A percentile compares a stretch with the other conserved stretches of the same genome.
phyloP scores from a whole-genome alignment of 345 rosid genomes.

The Bruguiera parviflora region DNA sequence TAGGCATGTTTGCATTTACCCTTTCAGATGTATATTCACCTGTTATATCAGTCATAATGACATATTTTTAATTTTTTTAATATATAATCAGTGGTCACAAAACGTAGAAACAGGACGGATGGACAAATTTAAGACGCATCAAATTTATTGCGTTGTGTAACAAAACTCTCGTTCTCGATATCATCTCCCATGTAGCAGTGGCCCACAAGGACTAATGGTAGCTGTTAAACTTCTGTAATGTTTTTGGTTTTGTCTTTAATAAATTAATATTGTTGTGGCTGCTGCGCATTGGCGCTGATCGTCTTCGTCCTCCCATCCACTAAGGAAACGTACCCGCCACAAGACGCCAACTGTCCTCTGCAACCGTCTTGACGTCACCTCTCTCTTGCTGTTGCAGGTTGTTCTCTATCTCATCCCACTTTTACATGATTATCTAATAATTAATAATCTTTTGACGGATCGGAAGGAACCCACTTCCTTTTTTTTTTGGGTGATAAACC shows the following conservation, averaged over 20 bases:
- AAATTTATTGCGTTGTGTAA: too few relatives aligned
- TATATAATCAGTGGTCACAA: too few relatives aligned
- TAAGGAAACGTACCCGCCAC: conserved; percentile 8
- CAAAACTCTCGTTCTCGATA: not conserved
- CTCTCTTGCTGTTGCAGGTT: not conserved
- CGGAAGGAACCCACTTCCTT: not conserved
- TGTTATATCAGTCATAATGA: too few relatives aligned
- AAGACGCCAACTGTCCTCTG: conserved; percentile 7
- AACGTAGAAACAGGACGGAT: too few relatives aligned
- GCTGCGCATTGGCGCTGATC: not conserved
- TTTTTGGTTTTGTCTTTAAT: too few relatives aligned
- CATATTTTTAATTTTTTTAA: too few relatives aligned
- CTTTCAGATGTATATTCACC: too few relatives aligned
- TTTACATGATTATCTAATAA: not conserved
- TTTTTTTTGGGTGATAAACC: too few relatives aligned
- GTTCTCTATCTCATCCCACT: not conserved
- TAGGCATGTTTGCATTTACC: too few relatives aligned
- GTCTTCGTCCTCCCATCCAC: not conserved
- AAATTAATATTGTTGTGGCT: not conserved
- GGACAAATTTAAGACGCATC: too few relatives aligned
- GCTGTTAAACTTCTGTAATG: not conserved
- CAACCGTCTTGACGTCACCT: not conserved
- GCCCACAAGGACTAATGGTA: not conserved
- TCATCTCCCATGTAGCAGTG: not conserved
- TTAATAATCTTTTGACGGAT: not conserved